Percentiles rank a stretch among this genome's conserved stretches.
Conservation (phyloP, 352 stramenopile species). For the Elongisporangium senticosum region DNA sequence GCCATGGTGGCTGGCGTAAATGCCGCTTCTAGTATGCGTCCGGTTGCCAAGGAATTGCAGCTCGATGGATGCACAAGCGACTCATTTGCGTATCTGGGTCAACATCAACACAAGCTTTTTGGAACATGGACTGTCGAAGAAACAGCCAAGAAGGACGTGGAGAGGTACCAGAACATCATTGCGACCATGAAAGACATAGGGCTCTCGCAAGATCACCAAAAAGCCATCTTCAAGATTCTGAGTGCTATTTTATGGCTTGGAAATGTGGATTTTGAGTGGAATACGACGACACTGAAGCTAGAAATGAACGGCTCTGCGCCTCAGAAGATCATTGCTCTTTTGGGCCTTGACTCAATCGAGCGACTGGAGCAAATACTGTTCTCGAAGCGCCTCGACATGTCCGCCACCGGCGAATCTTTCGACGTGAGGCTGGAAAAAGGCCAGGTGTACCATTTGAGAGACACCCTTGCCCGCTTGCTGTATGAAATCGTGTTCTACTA, state of each 20-base stretch:
- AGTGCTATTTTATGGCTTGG: conserved; percentile 70
- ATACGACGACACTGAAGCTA: background rate
- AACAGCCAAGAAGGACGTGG: conserved; percentile 49
- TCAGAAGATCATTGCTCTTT: conserved; percentile 22
- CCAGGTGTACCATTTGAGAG: conserved; percentile 39
- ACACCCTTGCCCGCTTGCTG: conserved; percentile 52
- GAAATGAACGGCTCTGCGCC: conserved; percentile 6
- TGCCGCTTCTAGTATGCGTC: conserved; percentile 20
- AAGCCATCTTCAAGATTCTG: conserved; percentile 51
- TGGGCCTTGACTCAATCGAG: conserved; percentile 24
- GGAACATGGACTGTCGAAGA: conserved; percentile 18
- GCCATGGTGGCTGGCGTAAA: conserved; percentile 56
- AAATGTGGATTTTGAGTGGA: conserved; percentile 48
- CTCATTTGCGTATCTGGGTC: conserved; percentile 47
- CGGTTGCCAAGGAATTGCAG: conserved; percentile 30
- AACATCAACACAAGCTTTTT: conserved; percentile 25
- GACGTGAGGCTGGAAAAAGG: conserved; percentile 40
- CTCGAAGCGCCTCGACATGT: conserved; percentile 34
- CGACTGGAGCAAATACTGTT: conserved; percentile 37
- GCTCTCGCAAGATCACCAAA: conserved; percentile 30
- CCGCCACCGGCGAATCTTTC: conserved; percentile 45
- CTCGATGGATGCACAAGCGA: conserved; percentile 29
- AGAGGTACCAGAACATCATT: conserved; percentile 61
- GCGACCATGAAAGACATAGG: conserved; percentile 37
- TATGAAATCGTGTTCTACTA: conserved; percentile 49